Base-by-base conservation (phyloP, 148 eudicot genomes). In the Persicaria tinctoria region DNA sequence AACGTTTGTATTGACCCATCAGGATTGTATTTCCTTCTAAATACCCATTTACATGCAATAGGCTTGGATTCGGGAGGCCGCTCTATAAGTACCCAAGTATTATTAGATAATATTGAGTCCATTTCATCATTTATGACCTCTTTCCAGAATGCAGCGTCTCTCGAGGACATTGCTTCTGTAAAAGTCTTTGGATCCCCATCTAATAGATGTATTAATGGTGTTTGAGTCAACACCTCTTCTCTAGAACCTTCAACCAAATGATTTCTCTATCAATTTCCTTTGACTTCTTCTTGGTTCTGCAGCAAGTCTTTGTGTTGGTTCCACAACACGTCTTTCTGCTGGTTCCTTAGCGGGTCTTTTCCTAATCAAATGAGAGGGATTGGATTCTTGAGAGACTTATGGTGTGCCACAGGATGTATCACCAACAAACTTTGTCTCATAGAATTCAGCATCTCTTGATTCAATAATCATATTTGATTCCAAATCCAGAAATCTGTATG, bases 101-200 rank as follows among this genome's bases (percentile, higher is more conserved):
- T 60, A 4, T 63, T 79, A 2, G 47, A 51, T 8, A 76, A 5
- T 57, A 76, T 20, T 9, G 68, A 68, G 5, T 77, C 63, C 44
- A 72, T 55, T 8, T 80, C 75, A 23, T 80, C 74, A 63, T 76
- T 41, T 6, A 80, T 45, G 13, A 46, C 76, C 41, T 76, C 70
- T 14, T 76, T 76, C 41, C 2, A 32, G 41, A 32, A 32, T 32
- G 70, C 74, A 63, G 71, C 0, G 75, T 74, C 60, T 79, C 74
- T 70, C 3, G 56, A 74, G 44, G 74, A 3, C 68, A 78, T 32
- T 44, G 70, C 77, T 48, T 68, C 75, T 60, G 20, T 32, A 70
- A 48, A 75, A 0, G 62, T 70, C 46, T 70, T 79, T 32, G 75
- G 78, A 48, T 75, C n/a, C 14, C 55, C 55, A 3, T 51, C 55